These are phyloP conservation scores for Zizania latifolia DNA, from an alignment of 176 grass and related monocot species.

Conservation along the genomic window DNA sequence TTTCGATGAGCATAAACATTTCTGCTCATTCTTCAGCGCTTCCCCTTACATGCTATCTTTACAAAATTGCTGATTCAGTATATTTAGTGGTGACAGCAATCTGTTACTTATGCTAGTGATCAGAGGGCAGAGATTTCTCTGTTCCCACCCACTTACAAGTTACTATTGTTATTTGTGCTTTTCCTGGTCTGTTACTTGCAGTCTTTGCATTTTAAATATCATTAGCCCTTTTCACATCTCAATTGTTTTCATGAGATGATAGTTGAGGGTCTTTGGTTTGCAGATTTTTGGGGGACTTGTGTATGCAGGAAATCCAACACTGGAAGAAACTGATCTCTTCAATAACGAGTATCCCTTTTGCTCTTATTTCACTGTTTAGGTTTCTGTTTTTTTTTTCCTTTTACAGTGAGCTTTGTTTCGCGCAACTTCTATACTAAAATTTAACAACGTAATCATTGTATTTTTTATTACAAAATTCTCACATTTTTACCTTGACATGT, in stretches of 20 bases:
- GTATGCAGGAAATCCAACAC: slow-evolving; percentile 64
- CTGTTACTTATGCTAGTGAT: slow-evolving; percentile 9
- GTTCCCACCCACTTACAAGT: not conserved
- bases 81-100: slow-evolving; percentile 15
- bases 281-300: slow-evolving; percentile 95
- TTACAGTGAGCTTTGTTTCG: no score
- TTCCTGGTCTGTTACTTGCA: slow-evolving; percentile 9
- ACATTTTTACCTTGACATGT: slow-evolving; percentile 49
- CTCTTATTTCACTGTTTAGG: not conserved
- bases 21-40: not conserved
- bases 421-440: slow-evolving; percentile 3
- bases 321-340: slow-evolving; percentile 73
- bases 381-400: no score
- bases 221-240: slow-evolving; percentile 8
- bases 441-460: not conserved
- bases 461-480: slow-evolving; percentile 4
- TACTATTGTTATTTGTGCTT: not conserved
- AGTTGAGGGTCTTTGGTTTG: slow-evolving; percentile 28
- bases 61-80: not conserved
- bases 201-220: not conserved
- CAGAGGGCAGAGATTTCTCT: slow-evolving; percentile 10
- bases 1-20: not conserved
- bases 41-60: not conserved
- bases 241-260: slow-evolving; percentile 13
- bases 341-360: slow-evolving; percentile 70